Evolutionary conservation across 768 basidiomycete species (phyloP), one percentile per base, ranked within the genome.

Genomic region (Pisolithus marmoratus): DNA sequence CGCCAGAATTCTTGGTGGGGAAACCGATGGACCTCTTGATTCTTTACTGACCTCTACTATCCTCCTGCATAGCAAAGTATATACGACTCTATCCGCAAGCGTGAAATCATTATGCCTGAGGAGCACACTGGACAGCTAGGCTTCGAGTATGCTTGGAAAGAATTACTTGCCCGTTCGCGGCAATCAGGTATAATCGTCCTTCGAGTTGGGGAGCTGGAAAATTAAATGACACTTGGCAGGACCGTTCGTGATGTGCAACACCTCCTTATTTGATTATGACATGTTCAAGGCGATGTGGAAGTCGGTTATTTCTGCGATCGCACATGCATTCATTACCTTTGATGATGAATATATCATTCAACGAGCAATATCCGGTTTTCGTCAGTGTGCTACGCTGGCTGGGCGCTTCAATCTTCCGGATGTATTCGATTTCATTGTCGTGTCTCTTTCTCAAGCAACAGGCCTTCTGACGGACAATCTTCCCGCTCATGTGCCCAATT

Each of bases 71-170:
- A 96, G 94, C 82, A 85, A 74, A 78, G 78, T 41, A 91, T 98
- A 48, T 98, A 92, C 58, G 94, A 98, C 58, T 93, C 90, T 1
- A 96, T 99, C 61, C 83, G 89, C 48, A 94, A 89, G 69, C 77
- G 84, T 40, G 96, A 99, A 71, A 97, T 99, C 50, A 79, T 98
- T 46, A 87, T 99, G 84, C 95, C 96, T 0, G 94, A 97, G 69
- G 96, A 99, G 60, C 96, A 99, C 62, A 89, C 85, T 8, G 96
- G 95, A 2, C 91, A 92, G 63, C 79, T 95, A 42, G 96, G 96
- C 8, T 99, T 99, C 65, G 96, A 98, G 60, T 96, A 95, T 65
- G 95, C 96, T 17, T 99, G 96, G 96, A 97, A 96, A 65, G 94
- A 97, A 59, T 74, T 99, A 9, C 77, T 97, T 36, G 70, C 84